phyloP scores from a whole-genome alignment of 495 filamentous ascomycete genomes.

The Hyaloscypha finlandica region DNA sequence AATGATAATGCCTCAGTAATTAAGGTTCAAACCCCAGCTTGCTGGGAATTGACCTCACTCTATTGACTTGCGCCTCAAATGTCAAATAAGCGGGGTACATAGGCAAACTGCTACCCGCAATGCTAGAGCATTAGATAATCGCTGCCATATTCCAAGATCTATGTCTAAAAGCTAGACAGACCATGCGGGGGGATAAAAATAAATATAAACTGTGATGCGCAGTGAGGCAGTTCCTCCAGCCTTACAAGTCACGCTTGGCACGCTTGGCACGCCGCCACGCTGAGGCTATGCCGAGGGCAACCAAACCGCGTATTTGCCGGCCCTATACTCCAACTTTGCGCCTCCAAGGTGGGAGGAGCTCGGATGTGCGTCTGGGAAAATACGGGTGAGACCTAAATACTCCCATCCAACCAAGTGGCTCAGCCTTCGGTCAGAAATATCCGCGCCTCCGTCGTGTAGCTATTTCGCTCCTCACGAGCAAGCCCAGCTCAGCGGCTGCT shows the following conservation, averaged over 20 bases:
- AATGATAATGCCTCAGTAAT: too few species aligned
- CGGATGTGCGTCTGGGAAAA: not conserved
- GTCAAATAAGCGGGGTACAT: too few species aligned
- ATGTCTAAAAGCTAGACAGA: too few species aligned
- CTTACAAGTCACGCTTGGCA: slow-evolving; percentile 6
- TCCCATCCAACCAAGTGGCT: not conserved
- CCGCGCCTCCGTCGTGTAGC: not conserved
- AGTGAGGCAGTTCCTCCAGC: not conserved
- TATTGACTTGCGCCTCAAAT: too few species aligned
- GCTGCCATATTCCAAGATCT: too few species aligned
- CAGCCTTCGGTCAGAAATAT: slow-evolving; percentile 7
- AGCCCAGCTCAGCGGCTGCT: not conserved
- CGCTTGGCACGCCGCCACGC: not conserved
- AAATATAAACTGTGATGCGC: too few species aligned
- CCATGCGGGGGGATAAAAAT: too few species aligned
- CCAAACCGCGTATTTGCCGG: slow-evolving; percentile 3
- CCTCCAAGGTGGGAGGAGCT: not conserved
- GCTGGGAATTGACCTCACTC: too few species aligned
- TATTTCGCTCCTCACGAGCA: not conserved
- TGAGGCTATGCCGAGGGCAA: not conserved
- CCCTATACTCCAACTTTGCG: not conserved
- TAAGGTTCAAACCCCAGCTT: too few species aligned
- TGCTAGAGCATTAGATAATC: too few species aligned
- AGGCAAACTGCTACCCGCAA: too few species aligned
- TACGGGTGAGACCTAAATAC: not conserved